Evolutionary conservation across 73 alveolate species (phyloP).

Genomic region (Paramecium primaurelia): DNA sequence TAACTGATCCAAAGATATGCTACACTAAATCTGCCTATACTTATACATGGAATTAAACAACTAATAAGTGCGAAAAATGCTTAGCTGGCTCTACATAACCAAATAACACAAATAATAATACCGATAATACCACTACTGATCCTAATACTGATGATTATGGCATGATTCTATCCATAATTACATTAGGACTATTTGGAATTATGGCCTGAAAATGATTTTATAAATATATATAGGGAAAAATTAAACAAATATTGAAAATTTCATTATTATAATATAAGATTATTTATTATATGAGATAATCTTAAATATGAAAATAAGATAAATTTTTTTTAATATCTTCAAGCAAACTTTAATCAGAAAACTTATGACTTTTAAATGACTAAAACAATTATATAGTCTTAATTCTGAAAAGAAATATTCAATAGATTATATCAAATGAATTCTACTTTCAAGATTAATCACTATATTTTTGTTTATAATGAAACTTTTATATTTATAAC

Average conservation of each 20-base stretch:
- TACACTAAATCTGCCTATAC: background rate
- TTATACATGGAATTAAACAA: background rate
- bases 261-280: background rate
- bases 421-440: too few relatives aligned
- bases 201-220: background rate
- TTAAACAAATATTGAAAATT: background rate
- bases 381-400: too few relatives aligned
- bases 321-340: too few relatives aligned
- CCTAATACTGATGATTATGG: background rate
- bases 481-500: too few relatives aligned
- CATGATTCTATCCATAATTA: background rate
- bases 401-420: too few relatives aligned
- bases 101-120: background rate
- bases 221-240: background rate
- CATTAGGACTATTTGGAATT: background rate
- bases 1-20: background rate
- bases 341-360: too few relatives aligned
- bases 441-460: too few relatives aligned
- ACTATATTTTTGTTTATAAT: too few relatives aligned
- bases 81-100: background rate
- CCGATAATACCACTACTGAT: background rate
- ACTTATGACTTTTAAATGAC: too few relatives aligned
- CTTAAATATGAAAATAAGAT: too few relatives aligned
- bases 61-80: background rate
- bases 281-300: too few relatives aligned